Conservation (phyloP, 352 stramenopile species). For the Globisporangium recalcitrans region DNA sequence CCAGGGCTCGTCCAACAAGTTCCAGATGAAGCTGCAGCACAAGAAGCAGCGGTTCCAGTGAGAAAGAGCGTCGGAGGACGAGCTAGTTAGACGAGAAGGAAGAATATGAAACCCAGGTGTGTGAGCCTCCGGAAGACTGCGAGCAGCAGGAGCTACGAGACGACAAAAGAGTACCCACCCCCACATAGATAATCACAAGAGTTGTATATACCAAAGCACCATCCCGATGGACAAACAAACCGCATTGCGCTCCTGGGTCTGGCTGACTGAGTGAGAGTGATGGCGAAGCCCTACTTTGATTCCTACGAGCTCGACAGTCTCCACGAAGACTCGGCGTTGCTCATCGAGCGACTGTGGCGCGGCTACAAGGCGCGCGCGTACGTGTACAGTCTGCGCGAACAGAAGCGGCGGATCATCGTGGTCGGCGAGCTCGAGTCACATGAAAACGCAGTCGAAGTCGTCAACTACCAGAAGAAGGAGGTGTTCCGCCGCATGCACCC, state of each 20-base stretch:
- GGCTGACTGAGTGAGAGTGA: too few species aligned
- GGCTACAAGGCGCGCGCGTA: slow-evolving; percentile 63
- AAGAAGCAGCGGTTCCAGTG: slow-evolving; percentile 39
- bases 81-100: background rate
- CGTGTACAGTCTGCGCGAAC: slow-evolving; percentile 41
- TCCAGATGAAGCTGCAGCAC: slow-evolving; percentile 51
- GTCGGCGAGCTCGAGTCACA: slow-evolving; percentile 39
- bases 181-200: slow-evolving; percentile 7
- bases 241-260: background rate
- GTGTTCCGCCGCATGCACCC: slow-evolving; percentile 88
- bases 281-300: slow-evolving; percentile 83
- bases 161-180: background rate
- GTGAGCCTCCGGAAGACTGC: background rate
- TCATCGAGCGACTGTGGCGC: slow-evolving; percentile 88
- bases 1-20: slow-evolving; percentile 64
- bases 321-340: slow-evolving; percentile 61
- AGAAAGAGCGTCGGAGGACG: background rate
- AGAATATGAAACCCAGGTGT: background rate
- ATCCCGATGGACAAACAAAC: background rate
- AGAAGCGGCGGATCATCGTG: slow-evolving; percentile 25
- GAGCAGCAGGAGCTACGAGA: background rate
- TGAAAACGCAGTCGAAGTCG: slow-evolving; percentile 44
- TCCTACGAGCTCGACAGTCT: slow-evolving; percentile 84
- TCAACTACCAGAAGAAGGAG: slow-evolving; percentile 55
- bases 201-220: background rate